phyloP scores from a whole-genome alignment of 2,329 filamentous ascomycete species.

The Aspergillus sp. region DNA sequence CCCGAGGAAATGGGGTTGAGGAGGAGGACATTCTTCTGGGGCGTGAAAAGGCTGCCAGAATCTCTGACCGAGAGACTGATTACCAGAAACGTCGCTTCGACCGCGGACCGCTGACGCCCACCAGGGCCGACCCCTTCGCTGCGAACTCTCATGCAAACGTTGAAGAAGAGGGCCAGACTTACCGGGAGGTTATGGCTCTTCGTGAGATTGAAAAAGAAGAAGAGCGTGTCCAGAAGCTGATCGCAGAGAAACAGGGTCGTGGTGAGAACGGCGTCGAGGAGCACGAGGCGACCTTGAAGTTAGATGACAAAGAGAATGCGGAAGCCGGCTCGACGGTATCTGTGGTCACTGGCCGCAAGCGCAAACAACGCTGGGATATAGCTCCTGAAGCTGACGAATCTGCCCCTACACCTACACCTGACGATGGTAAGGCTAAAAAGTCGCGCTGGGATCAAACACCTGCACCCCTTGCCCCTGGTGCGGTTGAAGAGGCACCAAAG shows the following conservation, averaged over 20 bases:
- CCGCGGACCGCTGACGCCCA: conserved; percentile 75
- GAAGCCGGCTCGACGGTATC: conserved; percentile 68
- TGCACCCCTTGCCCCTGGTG: conserved; percentile 47
- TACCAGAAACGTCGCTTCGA: conserved; percentile 96
- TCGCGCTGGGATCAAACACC: conserved; percentile 88
- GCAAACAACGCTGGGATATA: conserved; percentile 95
- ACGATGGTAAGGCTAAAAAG: conserved; percentile 66
- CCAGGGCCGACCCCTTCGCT: conserved; percentile 81
- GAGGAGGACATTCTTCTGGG: conserved; percentile 87
- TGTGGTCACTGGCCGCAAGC: conserved; percentile 66
- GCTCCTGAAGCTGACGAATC: conserved; percentile 58
- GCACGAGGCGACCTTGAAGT: conserved; percentile 71
- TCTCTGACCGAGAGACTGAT: conserved; percentile 89
- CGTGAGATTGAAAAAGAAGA: conserved; percentile 93
- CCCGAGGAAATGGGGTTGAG: conserved; percentile 78
- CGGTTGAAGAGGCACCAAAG: conserved; percentile 61
- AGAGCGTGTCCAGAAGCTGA: conserved; percentile 75
- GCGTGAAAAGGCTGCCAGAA: conserved; percentile 85
- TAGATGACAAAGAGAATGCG: conserved; percentile 70
- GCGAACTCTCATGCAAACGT: conserved; percentile 69
- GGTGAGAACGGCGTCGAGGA: conserved; percentile 61
- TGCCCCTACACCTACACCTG: conserved; percentile 47
- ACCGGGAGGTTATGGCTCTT: conserved; percentile 85
- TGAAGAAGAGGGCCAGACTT: conserved; percentile 72
- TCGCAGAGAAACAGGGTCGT: conserved; percentile 70